phyloP scores from a whole-genome alignment of 169 alveolate species.

The Plasmodium sp. region DNA sequence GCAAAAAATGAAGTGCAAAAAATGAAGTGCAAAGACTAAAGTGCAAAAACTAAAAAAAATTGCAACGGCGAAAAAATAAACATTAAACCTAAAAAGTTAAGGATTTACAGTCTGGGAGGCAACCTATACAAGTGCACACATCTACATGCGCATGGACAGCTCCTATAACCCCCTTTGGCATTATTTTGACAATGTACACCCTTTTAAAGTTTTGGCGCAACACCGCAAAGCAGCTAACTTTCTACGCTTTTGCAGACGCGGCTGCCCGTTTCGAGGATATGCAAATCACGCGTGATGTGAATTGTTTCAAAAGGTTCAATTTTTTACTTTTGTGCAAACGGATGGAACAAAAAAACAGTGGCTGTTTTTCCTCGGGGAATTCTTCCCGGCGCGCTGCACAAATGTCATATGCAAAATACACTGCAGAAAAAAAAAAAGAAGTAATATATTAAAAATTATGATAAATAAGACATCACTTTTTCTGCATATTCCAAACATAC shows the following conservation, averaged over 20 bases:
- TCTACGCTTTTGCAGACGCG: not conserved
- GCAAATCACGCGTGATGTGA: not conserved
- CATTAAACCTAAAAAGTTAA: not conserved
- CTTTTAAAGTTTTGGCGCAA: conserved; percentile 4
- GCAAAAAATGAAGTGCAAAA: not conserved
- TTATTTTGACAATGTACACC: not conserved
- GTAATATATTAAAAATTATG: conserved; percentile 10
- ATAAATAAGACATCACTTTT: conserved; percentile 5
- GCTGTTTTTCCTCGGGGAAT: not conserved
- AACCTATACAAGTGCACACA: not conserved
- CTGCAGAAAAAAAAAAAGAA: conserved; percentile 11
- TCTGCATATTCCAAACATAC: not conserved
- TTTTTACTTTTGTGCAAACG: not conserved
- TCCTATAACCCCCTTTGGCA: not conserved
- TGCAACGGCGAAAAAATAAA: not conserved
- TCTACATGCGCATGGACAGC: not conserved
- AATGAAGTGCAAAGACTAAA: not conserved
- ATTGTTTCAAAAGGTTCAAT: not conserved
- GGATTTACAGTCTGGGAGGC: not conserved
- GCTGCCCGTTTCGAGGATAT: not conserved
- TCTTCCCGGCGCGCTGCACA: not conserved
- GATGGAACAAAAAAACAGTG: not conserved
- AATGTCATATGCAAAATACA: not conserved
- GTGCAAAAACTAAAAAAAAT: not conserved
- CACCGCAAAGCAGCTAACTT: not conserved